These are phyloP conservation scores for Phytophthora pseudosyringae DNA, from an alignment of 352 stramenopile genomes.

Conservation along the genomic window DNA sequence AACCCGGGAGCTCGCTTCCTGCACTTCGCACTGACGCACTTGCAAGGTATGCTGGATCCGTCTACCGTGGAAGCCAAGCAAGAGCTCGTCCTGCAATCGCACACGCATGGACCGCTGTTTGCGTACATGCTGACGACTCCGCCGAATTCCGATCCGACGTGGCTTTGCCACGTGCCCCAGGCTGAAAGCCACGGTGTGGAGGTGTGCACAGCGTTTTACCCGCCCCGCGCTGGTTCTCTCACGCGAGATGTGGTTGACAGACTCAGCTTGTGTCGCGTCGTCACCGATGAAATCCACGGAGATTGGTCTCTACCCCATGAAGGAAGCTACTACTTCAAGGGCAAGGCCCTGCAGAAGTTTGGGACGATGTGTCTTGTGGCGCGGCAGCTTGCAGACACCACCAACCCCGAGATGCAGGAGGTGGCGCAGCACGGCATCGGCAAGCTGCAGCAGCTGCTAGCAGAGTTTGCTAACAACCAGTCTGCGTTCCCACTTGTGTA, in stretches of 20 bases:
- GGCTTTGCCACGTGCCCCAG: slow-evolving; percentile 56
- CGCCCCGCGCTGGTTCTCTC: slow-evolving; percentile 35
- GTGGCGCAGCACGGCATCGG: slow-evolving; percentile 53
- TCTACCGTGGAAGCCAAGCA: slow-evolving; percentile 46
- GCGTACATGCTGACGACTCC: slow-evolving; percentile 49
- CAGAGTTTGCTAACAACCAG: slow-evolving; percentile 52
- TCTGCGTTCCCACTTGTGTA: slow-evolving; percentile 66
- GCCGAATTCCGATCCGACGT: slow-evolving; percentile 34
- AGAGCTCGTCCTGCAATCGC: slow-evolving; percentile 68
- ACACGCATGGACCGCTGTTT: slow-evolving; percentile 74
- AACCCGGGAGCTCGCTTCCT: slow-evolving; percentile 48
- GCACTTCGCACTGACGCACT: slow-evolving; percentile 74
- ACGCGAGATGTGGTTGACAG: slow-evolving; percentile 43
- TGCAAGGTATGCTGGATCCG: slow-evolving; percentile 60
- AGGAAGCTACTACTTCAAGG: slow-evolving; percentile 89
- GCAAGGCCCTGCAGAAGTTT: slow-evolving; percentile 81
- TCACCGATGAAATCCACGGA: slow-evolving; percentile 71
- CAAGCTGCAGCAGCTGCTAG: slow-evolving; percentile 55
- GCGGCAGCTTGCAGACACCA: slow-evolving; percentile 60
- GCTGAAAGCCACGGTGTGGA: slow-evolving; percentile 51
- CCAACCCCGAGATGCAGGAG: slow-evolving; percentile 51
- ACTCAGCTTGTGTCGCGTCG: slow-evolving; percentile 48
- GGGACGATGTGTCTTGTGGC: slow-evolving; percentile 81
- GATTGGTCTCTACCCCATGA: slow-evolving; percentile 69
- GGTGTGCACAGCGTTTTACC: slow-evolving; percentile 58